Base-by-base conservation (phyloP, 2,329 filamentous ascomycete genomes). In the Beauveria brongniartii region DNA sequence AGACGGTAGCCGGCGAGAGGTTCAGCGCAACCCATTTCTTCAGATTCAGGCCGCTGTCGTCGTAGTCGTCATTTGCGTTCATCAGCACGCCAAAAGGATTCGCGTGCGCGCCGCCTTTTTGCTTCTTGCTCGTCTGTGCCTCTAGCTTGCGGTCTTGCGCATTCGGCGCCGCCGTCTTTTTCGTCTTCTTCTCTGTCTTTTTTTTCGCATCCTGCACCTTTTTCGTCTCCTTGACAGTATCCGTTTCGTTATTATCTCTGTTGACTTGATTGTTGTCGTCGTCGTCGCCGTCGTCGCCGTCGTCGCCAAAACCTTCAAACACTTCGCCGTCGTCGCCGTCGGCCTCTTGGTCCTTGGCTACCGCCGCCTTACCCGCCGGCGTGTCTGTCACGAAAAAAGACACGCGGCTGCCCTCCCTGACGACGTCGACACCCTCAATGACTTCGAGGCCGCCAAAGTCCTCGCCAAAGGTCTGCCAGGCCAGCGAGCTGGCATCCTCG, bases 381-480 rank as follows among this genome's bases (percentile, higher is more conserved):
- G 62, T 59, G 40, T 61, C 55, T 26, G 65, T 66, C 43, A 77
- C 70, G 67, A 87, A 75, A 73, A 88, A 87, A 68, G 82, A 78
- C 30, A 87, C 73, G 6, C 76, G 80, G 57, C 80, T 75, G 8
- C 85, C 85, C 34, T 87, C 80, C 64, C 82, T 84, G 47, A 96
- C 78, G n/a, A 99, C 81, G 34, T 96, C 90, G 1, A 99, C 90
- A 56, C 90, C 91, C 18, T 96, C 90, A 52, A 97, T 88, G 69
- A 97, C 92, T 69, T 99, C 92, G 1, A 99, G 77, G 0, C 90
- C 92, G 68, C 88, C 95, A 72, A 99, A 97, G 0, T 94, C 94
- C 65, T 95, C 92, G n/a, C 90, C 90, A 75, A 97, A 91, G 51
- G 93, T 86, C 67, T 82, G 78, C 85, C 85, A 88, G 71, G 75